Evolutionary conservation across 768 basidiomycete species (phyloP).

Genomic region (Sarcodon aspratus): DNA sequence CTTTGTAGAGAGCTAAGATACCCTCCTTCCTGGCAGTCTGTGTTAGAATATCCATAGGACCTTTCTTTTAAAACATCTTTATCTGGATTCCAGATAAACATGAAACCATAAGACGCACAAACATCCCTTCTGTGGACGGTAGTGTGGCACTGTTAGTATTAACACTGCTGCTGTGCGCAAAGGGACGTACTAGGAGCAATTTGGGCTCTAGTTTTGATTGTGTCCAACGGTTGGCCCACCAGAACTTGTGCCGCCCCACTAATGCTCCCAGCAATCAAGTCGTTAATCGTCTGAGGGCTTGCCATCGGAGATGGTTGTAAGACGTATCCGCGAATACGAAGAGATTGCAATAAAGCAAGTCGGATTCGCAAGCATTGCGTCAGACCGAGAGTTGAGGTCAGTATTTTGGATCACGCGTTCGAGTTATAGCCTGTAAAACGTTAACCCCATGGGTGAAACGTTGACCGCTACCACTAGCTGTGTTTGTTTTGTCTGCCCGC

Average conservation of each 20-base stretch:
- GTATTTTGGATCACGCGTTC: too few relatives aligned
- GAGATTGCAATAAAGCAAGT: neutral
- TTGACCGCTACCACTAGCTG: too few relatives aligned
- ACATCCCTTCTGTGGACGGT: slow-evolving; percentile 59
- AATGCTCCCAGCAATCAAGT: slow-evolving; percentile 79
- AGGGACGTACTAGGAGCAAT: slow-evolving; percentile 62
- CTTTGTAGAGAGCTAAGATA: slow-evolving; percentile 90
- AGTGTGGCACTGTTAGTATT: neutral
- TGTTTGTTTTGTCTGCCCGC: too few relatives aligned
- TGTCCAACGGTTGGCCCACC: slow-evolving; percentile 88
- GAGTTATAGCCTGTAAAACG: too few relatives aligned
- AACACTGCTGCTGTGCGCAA: neutral
- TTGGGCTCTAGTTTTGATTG: slow-evolving; percentile 82
- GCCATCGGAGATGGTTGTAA: neutral
- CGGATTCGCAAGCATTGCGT: neutral
- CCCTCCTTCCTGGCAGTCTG: slow-evolving; percentile 85
- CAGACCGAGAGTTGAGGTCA: too few relatives aligned
- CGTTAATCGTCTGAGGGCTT: slow-evolving; percentile 54
- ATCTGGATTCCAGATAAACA: neutral
- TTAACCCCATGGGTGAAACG: too few relatives aligned
- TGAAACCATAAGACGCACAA: slow-evolving; percentile 40
- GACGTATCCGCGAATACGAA: neutral
- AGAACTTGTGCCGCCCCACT: slow-evolving; percentile 94
- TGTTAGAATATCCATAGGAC: slow-evolving; percentile 81
- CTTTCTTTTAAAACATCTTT: slow-evolving; percentile 43